Conservation (phyloP, 2,329 filamentous ascomycete species). For the Pseudogymnoascus sp. region DNA sequence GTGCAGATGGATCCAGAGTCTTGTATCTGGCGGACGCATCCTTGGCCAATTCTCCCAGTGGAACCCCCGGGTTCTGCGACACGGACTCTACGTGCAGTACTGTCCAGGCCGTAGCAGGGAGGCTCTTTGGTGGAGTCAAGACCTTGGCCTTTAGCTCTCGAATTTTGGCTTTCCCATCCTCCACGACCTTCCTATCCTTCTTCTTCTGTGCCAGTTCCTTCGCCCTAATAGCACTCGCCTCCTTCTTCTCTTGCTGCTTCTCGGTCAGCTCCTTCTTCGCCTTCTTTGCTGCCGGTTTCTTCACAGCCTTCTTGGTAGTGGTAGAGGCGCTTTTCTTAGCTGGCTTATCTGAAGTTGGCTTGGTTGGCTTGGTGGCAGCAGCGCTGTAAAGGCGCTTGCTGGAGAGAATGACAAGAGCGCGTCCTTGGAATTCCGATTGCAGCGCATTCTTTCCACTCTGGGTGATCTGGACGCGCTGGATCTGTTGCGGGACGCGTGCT, state of each 20-base stretch:
- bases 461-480: conserved; percentile 19
- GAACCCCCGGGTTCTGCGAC: not conserved
- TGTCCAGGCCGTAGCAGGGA: conserved; percentile 22
- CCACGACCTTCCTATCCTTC: conserved; percentile 18
- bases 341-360: conserved; percentile 17
- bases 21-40: conserved; percentile 25
- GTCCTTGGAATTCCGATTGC: conserved; percentile 14
- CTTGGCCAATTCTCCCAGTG: conserved; percentile 9
- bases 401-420: conserved; percentile 10
- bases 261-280: conserved; percentile 29
- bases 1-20: conserved; percentile 25
- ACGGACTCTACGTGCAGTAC: conserved; percentile 13
- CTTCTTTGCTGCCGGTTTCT: conserved; percentile 13
- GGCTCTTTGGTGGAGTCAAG: conserved; percentile 27
- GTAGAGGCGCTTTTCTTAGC: conserved; percentile 13
- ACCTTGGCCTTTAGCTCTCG: conserved; percentile 10
- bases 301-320: conserved; percentile 13
- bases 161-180: not conserved
- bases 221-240: conserved; percentile 16
- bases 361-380: conserved; percentile 16
- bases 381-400: conserved; percentile 16
- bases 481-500: conserved; percentile 19
- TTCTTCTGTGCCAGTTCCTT: conserved; percentile 28
- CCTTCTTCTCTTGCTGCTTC: conserved; percentile 22
- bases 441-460: conserved; percentile 11